Conservation (phyloP, 1,284 basidiomycete species). For the Sporisorium graminicola region DNA sequence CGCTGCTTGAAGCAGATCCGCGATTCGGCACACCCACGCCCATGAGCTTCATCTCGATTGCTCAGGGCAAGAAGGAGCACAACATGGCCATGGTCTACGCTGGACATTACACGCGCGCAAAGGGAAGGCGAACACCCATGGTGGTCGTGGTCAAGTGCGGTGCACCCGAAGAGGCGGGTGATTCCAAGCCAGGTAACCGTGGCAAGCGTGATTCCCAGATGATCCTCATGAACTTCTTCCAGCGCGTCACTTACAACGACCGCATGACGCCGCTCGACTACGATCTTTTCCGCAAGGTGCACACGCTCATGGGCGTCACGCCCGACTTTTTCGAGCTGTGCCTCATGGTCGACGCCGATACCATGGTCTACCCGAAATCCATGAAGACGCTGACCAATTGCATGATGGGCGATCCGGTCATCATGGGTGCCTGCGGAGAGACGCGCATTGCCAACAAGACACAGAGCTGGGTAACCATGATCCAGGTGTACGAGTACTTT, state of each 20-base stretch:
- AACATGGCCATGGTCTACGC: slow-evolving; percentile 99
- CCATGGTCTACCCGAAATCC: slow-evolving; percentile 64
- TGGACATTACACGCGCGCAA: slow-evolving; percentile 84
- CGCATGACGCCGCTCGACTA: slow-evolving; percentile 98
- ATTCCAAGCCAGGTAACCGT: slow-evolving; percentile 96
- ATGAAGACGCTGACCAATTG: slow-evolving; percentile 74
- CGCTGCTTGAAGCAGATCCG: slow-evolving; percentile 90
- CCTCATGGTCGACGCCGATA: slow-evolving; percentile 99
- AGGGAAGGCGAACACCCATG: slow-evolving; percentile 90
- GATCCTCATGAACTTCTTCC: slow-evolving; percentile 99
- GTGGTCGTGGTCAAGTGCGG: slow-evolving; percentile 97
- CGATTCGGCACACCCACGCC: slow-evolving; percentile 95
- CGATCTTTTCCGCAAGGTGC: slow-evolving; percentile 96
- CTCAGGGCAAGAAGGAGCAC: slow-evolving; percentile 85
- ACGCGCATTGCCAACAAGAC: slow-evolving; percentile 96
- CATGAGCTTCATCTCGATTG: slow-evolving; percentile 93
- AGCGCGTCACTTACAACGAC: slow-evolving; percentile 97
- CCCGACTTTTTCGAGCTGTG: slow-evolving; percentile 98
- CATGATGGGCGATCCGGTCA: slow-evolving; percentile 97
- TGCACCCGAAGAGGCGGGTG: slow-evolving; percentile 77
- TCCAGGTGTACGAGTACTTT: slow-evolving; percentile 99
- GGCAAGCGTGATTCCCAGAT: slow-evolving; percentile 99
- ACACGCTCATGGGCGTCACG: slow-evolving; percentile 97
- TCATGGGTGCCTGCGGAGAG: slow-evolving; percentile 99
- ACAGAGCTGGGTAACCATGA: slow-evolving; percentile 96